phyloP scores from a whole-genome alignment of 805 yeast species.

The Millerago galiae region DNA sequence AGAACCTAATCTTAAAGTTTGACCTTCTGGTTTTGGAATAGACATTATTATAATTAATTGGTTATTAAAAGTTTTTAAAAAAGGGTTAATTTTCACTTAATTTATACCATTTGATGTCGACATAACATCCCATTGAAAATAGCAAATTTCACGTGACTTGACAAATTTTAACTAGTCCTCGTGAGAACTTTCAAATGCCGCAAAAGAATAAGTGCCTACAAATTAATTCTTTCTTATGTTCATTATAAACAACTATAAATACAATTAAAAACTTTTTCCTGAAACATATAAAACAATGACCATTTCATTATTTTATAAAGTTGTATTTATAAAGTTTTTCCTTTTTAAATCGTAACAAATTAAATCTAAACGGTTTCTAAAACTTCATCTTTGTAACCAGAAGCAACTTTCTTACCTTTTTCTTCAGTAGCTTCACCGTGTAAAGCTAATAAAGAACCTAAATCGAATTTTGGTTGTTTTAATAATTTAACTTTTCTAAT shows the following conservation, averaged over 20 bases:
- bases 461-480: slow-evolving; percentile 98
- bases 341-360: slow-evolving; percentile 79
- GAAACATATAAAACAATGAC: slow-evolving; percentile 96
- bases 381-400: slow-evolving; percentile 98
- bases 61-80: neutral
- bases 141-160: slow-evolving; percentile 18
- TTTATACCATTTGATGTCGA: slow-evolving; percentile 4
- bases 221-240: slow-evolving; percentile 3
- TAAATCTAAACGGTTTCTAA: slow-evolving; percentile 91
- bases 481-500: slow-evolving; percentile 98
- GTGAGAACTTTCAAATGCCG: neutral
- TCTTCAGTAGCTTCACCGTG: slow-evolving; percentile 97
- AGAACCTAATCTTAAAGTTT: slow-evolving; percentile 46
- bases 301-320: too few relatives aligned
- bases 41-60: slow-evolving; percentile 26
- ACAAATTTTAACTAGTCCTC: too few relatives aligned
- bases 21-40: slow-evolving; percentile 33
- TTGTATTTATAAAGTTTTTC: slow-evolving; percentile 1
- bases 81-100: neutral
- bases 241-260: slow-evolving; percentile 9
- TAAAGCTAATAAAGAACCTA: slow-evolving; percentile 90
- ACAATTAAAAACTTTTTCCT: slow-evolving; percentile 36
- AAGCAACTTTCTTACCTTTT: slow-evolving; percentile 92
- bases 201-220: neutral
- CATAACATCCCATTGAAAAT: neutral